A percentile compares a stretch with the other conserved stretches of the same genome.
These are phyloP conservation scores for Suhomyces yuchorum DNA, from an alignment of 1,139 yeast species.

Conservation along the genomic window DNA sequence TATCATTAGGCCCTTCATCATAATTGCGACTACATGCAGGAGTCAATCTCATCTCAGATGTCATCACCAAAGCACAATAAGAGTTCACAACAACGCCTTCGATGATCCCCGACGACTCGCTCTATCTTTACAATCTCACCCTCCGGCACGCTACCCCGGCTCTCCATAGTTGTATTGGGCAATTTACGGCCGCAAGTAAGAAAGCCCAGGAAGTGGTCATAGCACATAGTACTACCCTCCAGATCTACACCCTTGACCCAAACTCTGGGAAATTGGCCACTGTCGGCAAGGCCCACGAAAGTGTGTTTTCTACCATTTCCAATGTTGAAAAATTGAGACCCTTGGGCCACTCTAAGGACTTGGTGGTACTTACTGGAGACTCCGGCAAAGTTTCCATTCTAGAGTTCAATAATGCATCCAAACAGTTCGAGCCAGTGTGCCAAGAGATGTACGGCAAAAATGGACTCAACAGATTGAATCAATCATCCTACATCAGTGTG, in stretches of 20 bases:
- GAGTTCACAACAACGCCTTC: neutral
- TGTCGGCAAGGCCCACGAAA: slow-evolving; percentile 18
- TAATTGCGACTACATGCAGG: neutral
- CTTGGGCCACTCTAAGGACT: slow-evolving; percentile 57
- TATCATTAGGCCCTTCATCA: too few relatives aligned
- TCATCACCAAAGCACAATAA: too few relatives aligned
- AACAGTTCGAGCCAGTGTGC: slow-evolving; percentile 49
- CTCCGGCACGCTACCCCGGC: slow-evolving; percentile 59
- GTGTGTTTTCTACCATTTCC: slow-evolving; percentile 60
- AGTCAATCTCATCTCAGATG: neutral
- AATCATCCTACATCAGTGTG: slow-evolving; percentile 73
- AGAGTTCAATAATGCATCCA: slow-evolving; percentile 43
- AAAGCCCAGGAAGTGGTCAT: slow-evolving; percentile 67
- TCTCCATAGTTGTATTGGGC: slow-evolving; percentile 61
- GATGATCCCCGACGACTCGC: slow-evolving; percentile 32
- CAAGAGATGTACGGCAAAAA: slow-evolving; percentile 75
- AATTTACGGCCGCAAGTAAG: slow-evolving; percentile 54
- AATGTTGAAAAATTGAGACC: slow-evolving; percentile 52
- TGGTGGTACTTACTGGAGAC: slow-evolving; percentile 73
- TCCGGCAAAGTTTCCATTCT: slow-evolving; percentile 72
- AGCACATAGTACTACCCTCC: slow-evolving; percentile 56
- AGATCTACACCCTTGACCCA: slow-evolving; percentile 54
- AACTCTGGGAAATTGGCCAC: slow-evolving; percentile 56
- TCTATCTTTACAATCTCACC: slow-evolving; percentile 69
- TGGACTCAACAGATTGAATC: slow-evolving; percentile 73